Base-by-base conservation (phyloP, 495 filamentous ascomycete genomes). In the Ascodesmis nigricans region DNA sequence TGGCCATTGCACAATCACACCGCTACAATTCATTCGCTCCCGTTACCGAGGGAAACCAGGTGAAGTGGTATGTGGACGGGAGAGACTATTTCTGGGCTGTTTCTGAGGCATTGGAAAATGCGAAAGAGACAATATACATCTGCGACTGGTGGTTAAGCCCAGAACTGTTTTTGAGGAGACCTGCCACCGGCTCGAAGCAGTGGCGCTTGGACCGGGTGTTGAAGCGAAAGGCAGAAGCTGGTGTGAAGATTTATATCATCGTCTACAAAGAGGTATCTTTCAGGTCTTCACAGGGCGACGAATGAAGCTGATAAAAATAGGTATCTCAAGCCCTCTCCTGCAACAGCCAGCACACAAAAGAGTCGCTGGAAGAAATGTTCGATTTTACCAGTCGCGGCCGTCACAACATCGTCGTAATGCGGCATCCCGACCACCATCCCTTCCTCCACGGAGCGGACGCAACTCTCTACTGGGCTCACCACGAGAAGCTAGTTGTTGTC, bases 61-160 rank as follows among this genome's bases (percentile, higher is more conserved):
- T 91, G 39, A 95, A 95, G 59, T 93, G 83, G 83, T 95, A 93
- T 61, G 78, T 92, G 5, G 84, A 93, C 51, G 84, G 76, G 0
- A 60, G 75, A 23, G 78, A 95, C 55, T 95, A 95, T 53, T 79
- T 82, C 48, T 91, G 79, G 74, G 75, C 84, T 1, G 81, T 95
- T 4, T 87, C 78, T 0, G 69, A 71, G 2, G 83, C 84, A 0
- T 60, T 93, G 15, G 84, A 93, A 41, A 59, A 68, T 18, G 84
- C 87, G 20, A 75, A 76, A 39, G 87, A 97, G 55, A 73, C 75
- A 7, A 91, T 97, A 41, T 97, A 93, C 54, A 83, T 97, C 36
- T 80, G 62, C 14, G 87, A 93, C 52, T 97, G 84, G 84, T 97
- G 87, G 84, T 57, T 97, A 6, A 84, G 77, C 1, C 84, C 84